Evolutionary conservation across 805 yeast species (phyloP), one percentile per base, ranked within the genome.

Genomic region (Citeromyces matritensis): DNA sequence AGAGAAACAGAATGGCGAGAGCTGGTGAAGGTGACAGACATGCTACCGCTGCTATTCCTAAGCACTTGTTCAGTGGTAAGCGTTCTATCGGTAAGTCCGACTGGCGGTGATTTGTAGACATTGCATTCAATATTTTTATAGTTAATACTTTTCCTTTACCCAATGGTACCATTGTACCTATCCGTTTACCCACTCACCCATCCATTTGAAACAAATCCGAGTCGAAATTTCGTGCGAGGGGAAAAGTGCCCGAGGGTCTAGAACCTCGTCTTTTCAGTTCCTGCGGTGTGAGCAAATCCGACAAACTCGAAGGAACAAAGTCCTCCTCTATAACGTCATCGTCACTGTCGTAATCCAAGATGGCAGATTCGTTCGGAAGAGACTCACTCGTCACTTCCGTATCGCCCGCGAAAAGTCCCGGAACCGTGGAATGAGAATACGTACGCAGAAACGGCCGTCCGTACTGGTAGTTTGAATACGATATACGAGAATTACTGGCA

Each of bases 11-110:
- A 64, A 57, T 65, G 49, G 95, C 96, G 27, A 76, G 94, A 58
- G 80, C 74, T 42, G 95, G 97, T 63, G 99, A 91, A 63, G 80
- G 82, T 49, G 99, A 91, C 60, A 77, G 97, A 58, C 94, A 84
- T 55, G 64, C 73, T 35, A 70, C 85, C 33, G 91, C 81, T 32
- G 63, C 82, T 39, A 57, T 82, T 61, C 95, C 96, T 40, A 88
- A 86, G 65, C 98, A 91, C 61, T 66, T 91, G 69, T 81, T 79
- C 65, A 62, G 84, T 47, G 99, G 99, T 61, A 91, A 91, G 70
- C 76, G 98, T 62, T 94, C 96, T 65, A 74, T 73, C 48, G 96
- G 96, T 56, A 79, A 78, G 56, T 76, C 84, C 40, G 94, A 84
- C 56, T 71, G 81, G 60, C 88, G 97, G 67, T 83, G 65, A 11